Base-by-base conservation (phyloP, 768 basidiomycete species). In the Tylopilus rubrobrunneus region DNA sequence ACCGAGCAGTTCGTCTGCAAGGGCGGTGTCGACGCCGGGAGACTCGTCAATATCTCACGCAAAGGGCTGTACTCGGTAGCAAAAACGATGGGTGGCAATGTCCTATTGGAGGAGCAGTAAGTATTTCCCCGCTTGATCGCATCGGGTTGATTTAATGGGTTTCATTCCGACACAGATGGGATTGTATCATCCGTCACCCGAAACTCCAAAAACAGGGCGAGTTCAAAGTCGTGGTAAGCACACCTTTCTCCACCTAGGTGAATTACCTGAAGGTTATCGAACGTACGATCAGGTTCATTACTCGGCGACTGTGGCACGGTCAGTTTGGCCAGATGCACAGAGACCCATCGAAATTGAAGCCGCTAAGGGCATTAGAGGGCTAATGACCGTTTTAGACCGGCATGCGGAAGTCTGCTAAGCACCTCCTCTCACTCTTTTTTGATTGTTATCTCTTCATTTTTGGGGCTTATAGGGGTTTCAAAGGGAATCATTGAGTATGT, bases 311-410 rank as follows among this genome's bases (percentile, higher is more conserved):
- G 71, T 74, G 47, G 71, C 71, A 28, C 71, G 71, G 60, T 72
- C 72, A 40, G 33, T 41, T 37, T 60, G 60, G 51, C 67, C 71
- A 50, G 71, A 73, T 62, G 72, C 66, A n/a, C 72, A 73, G 51
- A 66, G 29, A 49, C 74, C 72, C n/a, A 65, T 73, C 7, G 58
- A 67, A 27, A 62, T 74, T 25, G 64, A 70, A 28, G 69, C 72
- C 25, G 72, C 68, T 19, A 60, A 69, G 50, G 71, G 73, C 45
- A 54, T 73, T 33, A 64, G 52, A 42, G 72, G 72, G 12, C 43
- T 73, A 45, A 73, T 73, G 72, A 74, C 74, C 37, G 63, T 73
- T 40, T 9, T 73, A 50, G 58, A 73, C 48, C 69, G 73, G 23
- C 59, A 71, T 5, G 63, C 60, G 36, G 64, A 66, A 27, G 36